Percentiles rank a stretch among this genome's conserved stretches.
These are phyloP conservation scores for Vitis hybrid DNA, from an alignment of 177 flowering plant genomes.

Conservation along the genomic window DNA sequence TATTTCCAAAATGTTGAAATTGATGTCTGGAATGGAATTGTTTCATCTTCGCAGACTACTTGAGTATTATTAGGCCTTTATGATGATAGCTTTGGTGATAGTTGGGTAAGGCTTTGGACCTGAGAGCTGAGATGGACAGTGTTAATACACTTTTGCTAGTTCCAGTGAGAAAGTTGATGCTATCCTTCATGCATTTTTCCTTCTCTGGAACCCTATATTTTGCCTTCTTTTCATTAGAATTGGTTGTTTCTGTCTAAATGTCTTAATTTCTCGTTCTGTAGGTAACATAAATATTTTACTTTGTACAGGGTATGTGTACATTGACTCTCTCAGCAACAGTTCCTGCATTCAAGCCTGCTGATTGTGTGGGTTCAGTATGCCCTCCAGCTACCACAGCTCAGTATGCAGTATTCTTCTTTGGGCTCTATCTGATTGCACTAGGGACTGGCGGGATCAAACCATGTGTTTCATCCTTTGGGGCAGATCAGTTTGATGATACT, in stretches of 20 bases:
- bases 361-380: slow-evolving; percentile 45
- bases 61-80: too few relatives aligned
- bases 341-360: slow-evolving; percentile 44
- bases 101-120: too few relatives aligned
- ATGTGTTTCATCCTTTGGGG: slow-evolving; percentile 60
- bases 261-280: neutral
- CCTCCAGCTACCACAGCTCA: slow-evolving; percentile 52
- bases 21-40: too few relatives aligned
- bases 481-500: slow-evolving; percentile 63
- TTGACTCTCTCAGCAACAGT: slow-evolving; percentile 58
- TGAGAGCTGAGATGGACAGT: too few relatives aligned
- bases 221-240: too few relatives aligned
- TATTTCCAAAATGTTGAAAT: too few relatives aligned
- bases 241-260: neutral
- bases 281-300: neutral
- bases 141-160: too few relatives aligned
- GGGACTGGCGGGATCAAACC: slow-evolving; percentile 69
- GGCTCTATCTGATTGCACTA: slow-evolving; percentile 51
- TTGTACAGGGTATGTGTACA: slow-evolving; percentile 49
- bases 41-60: too few relatives aligned
- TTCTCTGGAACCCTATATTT: too few relatives aligned
- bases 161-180: too few relatives aligned
- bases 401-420: slow-evolving; percentile 43
- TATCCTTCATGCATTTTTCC: too few relatives aligned
- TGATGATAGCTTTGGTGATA: too few relatives aligned